phyloP scores from a whole-genome alignment of 1,284 basidiomycete species.

The Puccinia coronata region DNA sequence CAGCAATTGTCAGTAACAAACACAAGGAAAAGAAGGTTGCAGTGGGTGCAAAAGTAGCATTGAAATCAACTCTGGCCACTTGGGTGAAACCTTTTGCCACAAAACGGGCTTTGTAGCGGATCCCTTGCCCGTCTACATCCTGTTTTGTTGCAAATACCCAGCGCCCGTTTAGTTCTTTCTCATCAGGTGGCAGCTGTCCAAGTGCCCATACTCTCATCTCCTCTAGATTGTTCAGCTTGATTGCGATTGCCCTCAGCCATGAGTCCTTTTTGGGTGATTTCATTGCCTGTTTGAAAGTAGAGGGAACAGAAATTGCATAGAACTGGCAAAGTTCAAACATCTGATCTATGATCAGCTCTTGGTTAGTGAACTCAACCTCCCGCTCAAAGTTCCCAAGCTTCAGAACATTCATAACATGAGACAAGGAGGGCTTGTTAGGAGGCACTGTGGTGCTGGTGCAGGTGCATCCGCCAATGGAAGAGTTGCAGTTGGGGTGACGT shows the following conservation, averaged over 20 bases:
- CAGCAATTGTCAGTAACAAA: too few relatives aligned
- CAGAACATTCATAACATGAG: neutral
- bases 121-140: neutral
- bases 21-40: slow-evolving; percentile 16
- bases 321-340: neutral
- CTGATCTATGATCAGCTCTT: neutral
- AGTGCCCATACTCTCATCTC: neutral
- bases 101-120: neutral
- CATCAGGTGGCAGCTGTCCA: neutral
- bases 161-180: neutral
- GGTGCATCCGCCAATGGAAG: too few relatives aligned
- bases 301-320: neutral
- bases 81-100: slow-evolving; percentile 9
- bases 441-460: too few relatives aligned
- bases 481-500: too few relatives aligned
- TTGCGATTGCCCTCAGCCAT: neutral
- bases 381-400: neutral
- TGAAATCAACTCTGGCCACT: too few relatives aligned
- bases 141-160: slow-evolving; percentile 1
- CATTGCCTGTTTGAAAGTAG: neutral
- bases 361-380: neutral
- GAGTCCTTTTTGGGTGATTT: neutral
- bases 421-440: too few relatives aligned
- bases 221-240: neutral
- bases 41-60: too few relatives aligned